phyloP scores from a whole-genome alignment of 1,284 basidiomycete genomes.

The Malassezia vespertilionis region DNA sequence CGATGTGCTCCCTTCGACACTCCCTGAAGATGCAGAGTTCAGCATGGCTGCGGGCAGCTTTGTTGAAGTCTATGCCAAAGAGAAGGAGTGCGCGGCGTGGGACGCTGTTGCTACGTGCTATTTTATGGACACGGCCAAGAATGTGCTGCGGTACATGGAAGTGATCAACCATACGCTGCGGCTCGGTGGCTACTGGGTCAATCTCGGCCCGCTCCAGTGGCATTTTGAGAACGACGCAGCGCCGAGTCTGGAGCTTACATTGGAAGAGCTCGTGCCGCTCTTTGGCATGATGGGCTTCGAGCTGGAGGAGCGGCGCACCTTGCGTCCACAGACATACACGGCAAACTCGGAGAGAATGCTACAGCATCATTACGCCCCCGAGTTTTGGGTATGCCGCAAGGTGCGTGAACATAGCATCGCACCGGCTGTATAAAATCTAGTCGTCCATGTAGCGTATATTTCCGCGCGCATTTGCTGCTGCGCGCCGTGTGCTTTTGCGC shows the following conservation, averaged over 20 bases:
- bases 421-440: constrained; percentile 18
- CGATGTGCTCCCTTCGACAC: constrained; percentile 32
- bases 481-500: constrained; percentile 6
- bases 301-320: constrained; percentile 63
- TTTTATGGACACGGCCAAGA: constrained; percentile 76
- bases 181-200: constrained; percentile 38
- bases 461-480: neutral
- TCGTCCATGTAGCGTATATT: neutral
- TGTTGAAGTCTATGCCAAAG: constrained; percentile 44
- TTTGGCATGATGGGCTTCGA: constrained; percentile 69
- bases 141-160: constrained; percentile 40
- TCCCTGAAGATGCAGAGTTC: constrained; percentile 34
- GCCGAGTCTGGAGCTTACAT: constrained; percentile 68
- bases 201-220: constrained; percentile 76
- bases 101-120: constrained; percentile 87
- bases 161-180: constrained; percentile 38
- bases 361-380: constrained; percentile 69
- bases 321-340: constrained; percentile 71
- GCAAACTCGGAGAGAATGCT: constrained; percentile 73
- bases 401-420: constrained; percentile 27
- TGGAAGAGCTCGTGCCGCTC: constrained; percentile 74
- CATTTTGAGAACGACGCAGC: constrained; percentile 76
- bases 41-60: constrained; percentile 47
- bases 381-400: constrained; percentile 47
- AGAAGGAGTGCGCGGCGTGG: constrained; percentile 64